Evolutionary conservation across 305 asterid genomes (phyloP).

Genomic region (Fraxinus sp.): DNA sequence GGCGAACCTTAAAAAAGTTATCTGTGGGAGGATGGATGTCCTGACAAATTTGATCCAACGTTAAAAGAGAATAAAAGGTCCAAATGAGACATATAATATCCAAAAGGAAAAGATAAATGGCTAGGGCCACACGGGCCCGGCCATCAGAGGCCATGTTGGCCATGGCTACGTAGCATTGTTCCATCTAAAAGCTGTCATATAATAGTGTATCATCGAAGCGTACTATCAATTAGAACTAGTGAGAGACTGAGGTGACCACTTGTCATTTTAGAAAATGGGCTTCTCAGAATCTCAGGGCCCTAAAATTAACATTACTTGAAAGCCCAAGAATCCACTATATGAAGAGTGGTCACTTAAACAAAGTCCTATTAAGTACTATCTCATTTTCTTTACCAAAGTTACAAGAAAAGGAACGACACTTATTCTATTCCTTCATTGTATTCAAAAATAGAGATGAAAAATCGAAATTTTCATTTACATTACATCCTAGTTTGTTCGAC

Average conservation of each 20-base stretch:
- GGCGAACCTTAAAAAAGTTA: too few relatives aligned
- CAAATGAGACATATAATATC: background rate
- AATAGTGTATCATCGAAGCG: background rate
- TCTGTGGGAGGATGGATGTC: too few relatives aligned
- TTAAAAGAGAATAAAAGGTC: background rate
- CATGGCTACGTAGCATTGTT: too few relatives aligned
- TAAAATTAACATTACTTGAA: too few relatives aligned
- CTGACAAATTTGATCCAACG: background rate
- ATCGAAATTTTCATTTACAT: background rate
- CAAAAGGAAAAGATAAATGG: too few relatives aligned
- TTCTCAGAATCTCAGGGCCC: too few relatives aligned
- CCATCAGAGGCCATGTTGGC: too few relatives aligned
- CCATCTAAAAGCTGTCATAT: too few relatives aligned
- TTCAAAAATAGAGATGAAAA: background rate
- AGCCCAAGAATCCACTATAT: background rate
- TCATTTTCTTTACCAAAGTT: too few relatives aligned
- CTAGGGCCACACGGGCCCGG: too few relatives aligned
- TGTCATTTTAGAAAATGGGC: background rate
- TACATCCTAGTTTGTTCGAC: background rate
- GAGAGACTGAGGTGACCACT: background rate
- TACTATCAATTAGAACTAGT: background rate
- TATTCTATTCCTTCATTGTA: background rate
- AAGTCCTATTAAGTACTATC: background rate
- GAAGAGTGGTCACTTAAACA: too few relatives aligned
- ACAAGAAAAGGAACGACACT: background rate